Percentiles rank a stretch among this genome's conserved stretches.
Conservation (phyloP, 345 rosid genomes). For the Syzygium jambos region DNA sequence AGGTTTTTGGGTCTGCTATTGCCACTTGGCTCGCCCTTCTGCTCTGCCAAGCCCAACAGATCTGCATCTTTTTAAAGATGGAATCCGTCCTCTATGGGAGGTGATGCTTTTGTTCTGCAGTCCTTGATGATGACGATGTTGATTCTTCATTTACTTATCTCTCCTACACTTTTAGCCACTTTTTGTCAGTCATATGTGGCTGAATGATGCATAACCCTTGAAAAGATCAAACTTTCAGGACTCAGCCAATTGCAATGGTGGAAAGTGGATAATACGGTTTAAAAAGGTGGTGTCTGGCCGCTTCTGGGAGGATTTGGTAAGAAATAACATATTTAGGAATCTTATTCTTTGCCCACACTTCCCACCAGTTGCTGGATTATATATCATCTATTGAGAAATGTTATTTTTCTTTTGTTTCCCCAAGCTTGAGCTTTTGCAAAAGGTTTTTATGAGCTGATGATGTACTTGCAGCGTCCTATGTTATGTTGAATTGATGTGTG, state of each 20-base stretch:
- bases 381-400: not conserved
- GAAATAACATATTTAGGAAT: conserved; percentile 3
- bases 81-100: conserved; percentile 95
- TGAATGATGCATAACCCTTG: not conserved
- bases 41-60: conserved; percentile 82
- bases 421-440: not conserved
- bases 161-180: not conserved
- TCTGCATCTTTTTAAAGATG: conserved; percentile 91
- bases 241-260: conserved; percentile 87
- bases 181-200: not conserved
- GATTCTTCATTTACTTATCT: not conserved
- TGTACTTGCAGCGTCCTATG: not conserved
- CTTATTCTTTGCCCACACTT: not conserved
- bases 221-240: conserved; percentile 43
- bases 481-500: not conserved
- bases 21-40: conserved; percentile 89
- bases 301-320: conserved; percentile 98
- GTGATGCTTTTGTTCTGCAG: conserved; percentile 19
- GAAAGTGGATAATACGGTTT: conserved; percentile 97
- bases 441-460: not conserved
- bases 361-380: not conserved
- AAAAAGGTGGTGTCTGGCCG: conserved; percentile 89
- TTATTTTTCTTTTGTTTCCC: not conserved
- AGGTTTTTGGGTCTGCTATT: conserved; percentile 86
- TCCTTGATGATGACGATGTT: not conserved